phyloP scores from a whole-genome alignment of 768 basidiomycete genomes.

The Holtermannia corniformis region DNA sequence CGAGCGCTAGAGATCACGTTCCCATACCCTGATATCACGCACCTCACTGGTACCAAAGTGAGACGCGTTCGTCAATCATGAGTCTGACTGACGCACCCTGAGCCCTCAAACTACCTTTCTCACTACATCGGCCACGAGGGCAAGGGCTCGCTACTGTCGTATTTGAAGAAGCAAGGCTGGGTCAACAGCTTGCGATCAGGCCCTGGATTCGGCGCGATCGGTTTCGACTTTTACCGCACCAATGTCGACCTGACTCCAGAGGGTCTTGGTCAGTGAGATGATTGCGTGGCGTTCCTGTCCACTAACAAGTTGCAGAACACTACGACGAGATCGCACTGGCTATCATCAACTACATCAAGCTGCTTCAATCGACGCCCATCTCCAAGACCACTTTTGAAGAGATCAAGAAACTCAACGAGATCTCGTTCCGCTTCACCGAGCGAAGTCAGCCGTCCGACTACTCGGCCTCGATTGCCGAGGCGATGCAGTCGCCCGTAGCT shows the following conservation, averaged over 20 bases:
- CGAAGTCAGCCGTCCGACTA: constrained; percentile 71
- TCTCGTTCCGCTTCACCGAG: constrained; percentile 77
- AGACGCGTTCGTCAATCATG: background rate
- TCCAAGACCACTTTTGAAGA: constrained; percentile 64
- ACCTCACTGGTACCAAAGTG: constrained; percentile 51
- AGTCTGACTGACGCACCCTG: background rate
- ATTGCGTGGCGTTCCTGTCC: background rate
- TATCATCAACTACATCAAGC: constrained; percentile 60
- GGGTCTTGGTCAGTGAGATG: constrained; percentile 61
- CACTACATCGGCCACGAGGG: constrained; percentile 69
- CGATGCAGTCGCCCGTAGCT: constrained; percentile 73
- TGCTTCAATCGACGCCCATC: constrained; percentile 41
- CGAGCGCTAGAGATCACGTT: constrained; percentile 71
- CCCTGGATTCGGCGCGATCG: constrained; percentile 55
- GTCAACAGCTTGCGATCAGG: constrained; percentile 63
- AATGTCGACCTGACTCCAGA: constrained; percentile 68
- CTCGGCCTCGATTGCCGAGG: constrained; percentile 62
- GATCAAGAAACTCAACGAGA: constrained; percentile 57
- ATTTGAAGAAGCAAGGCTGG: constrained; percentile 84
- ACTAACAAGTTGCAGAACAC: constrained; percentile 49
- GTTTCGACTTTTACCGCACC: constrained; percentile 84
- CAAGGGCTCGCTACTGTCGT: constrained; percentile 78
- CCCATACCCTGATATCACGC: constrained; percentile 42
- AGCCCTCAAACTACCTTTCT: constrained; percentile 64
- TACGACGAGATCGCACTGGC: constrained; percentile 61